These are phyloP conservation scores for Pythium insidiosum DNA, from an alignment of 352 stramenopile species.

Conservation along the genomic window DNA sequence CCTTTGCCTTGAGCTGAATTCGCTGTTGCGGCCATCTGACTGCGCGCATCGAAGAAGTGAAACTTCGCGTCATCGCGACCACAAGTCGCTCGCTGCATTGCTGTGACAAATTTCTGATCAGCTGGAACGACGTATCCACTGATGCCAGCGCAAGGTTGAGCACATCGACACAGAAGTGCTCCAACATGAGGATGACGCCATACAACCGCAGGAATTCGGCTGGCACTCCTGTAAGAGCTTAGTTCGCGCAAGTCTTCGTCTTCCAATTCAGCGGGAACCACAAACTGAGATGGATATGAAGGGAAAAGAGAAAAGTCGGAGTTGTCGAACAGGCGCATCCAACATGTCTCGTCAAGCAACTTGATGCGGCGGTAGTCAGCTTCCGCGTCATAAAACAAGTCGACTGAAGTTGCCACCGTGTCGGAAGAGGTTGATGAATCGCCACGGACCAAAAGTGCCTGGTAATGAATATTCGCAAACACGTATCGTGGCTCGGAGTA, in stretches of 20 bases:
- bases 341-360: constrained; percentile 71
- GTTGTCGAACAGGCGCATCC: constrained; percentile 84
- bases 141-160: constrained; percentile 75
- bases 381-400: constrained; percentile 64
- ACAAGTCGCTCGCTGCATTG: constrained; percentile 61
- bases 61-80: constrained; percentile 55
- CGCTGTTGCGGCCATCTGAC: constrained; percentile 76
- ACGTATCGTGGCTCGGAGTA: constrained; percentile 57
- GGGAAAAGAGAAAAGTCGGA: constrained; percentile 86
- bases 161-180: constrained; percentile 85
- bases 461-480: constrained; percentile 74
- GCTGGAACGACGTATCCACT: constrained; percentile 75
- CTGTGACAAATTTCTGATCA: constrained; percentile 74
- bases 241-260: constrained; percentile 85
- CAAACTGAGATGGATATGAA: constrained; percentile 92
- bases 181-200: constrained; percentile 89
- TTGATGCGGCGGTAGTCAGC: constrained; percentile 76
- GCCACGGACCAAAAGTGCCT: constrained; percentile 47
- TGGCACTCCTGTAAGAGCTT: constrained; percentile 90
- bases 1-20: constrained; percentile 85
- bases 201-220: constrained; percentile 90
- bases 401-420: constrained; percentile 29
- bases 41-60: constrained; percentile 82
- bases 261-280: constrained; percentile 89
- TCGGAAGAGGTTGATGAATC: constrained; percentile 14